Evolutionary conservation across 164 flowering plant species (phyloP), one percentile per base, ranked within the genome.

Genomic region (Magnolia changhungtana): DNA sequence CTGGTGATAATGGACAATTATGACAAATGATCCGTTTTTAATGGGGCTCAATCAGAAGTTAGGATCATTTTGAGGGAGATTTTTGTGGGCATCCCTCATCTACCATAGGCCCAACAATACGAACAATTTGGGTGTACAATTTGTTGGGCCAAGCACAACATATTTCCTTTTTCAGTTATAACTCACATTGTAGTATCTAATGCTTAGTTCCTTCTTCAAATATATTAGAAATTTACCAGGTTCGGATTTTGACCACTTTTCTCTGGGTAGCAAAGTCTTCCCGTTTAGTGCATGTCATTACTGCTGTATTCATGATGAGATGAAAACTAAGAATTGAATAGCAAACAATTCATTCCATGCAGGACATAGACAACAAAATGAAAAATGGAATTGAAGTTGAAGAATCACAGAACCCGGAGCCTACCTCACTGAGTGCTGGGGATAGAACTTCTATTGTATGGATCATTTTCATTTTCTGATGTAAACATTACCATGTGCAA

Each of bases 341-440:
- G 14, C 37, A 18, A 65, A 68, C 13, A 11, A 19, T 45, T 67
- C 76, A 64, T 78, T 49, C 8, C 24, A 59, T 84, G 81, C 82
- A 96, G 99, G 99, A 91, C 65, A 75, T 82, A 71, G 87, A 86
- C 86, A 89, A 89, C 85, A 93, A 90, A 79, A 80, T 96, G 87
- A 91, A 88, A 86, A 91, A 84, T 89, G 99, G 99, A 78, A 72
- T 83, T 84, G 90, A 87, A 78, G 87, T 90, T 77, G 92, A 88
- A 69, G 92, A 90, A 66, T 75, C 90, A 74, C 85, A 81, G 78
- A 83, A 70, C 78, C 72, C 78, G 68, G 98, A 90, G 69, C 74
- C 86, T 58, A 45, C 82, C 27, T 74, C 89, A 27, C 87, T 89
- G 74, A 82, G 77, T 81, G 79, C 93, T 76, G 90, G 84, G 52